Evolutionary conservation across 495 filamentous ascomycete species (phyloP), one percentile per base, ranked within the genome.

Genomic region (Daldinia grandis): DNA sequence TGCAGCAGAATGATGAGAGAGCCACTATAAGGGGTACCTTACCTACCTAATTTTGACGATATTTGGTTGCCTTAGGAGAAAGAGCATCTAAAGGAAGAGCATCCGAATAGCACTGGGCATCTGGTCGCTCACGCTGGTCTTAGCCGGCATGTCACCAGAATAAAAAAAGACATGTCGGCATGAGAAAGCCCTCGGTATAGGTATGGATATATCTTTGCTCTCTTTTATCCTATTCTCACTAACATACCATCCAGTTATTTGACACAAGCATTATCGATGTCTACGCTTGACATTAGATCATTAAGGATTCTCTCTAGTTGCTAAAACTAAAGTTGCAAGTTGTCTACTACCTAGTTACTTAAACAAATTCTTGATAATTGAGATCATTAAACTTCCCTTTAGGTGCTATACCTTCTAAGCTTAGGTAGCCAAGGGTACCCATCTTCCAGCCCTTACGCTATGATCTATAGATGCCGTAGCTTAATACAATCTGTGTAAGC

Each of bases 141-240:
- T 72, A 72, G 78, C 78, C 78, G 78, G 77, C 75, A 72, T 80
- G 77, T 80, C 72, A 56, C 69, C 69, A 62, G 56, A 74, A 70
- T 63, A 44, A 44, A 56, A 67, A 69, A 66, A 74, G 75, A 74
- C 77, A 75, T 74, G 67, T 80, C 78, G 78, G 78, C 75, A 64
- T 69, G 49, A 64, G 72, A 50, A 60, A 69, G 35, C 14, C 56
- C 40, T 63, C 53, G 61, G 44, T 50, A 73, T 53, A 72, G 73
- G 78, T 80, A 76, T 24, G 10, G 12, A 9, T 44, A 17, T 37
- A 17, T 31, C 42, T 47, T 47, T 10, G 5, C 21, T 47, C 21
- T 24, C 8, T 19, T 21, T 8, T 47, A 8, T 24, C 6, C 19
- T 44, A 54, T 49, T 5, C 12, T 14, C 17, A 14, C 56, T 72